These are phyloP conservation scores for Raddia guianensis DNA, from an alignment of 176 grass and related monocot genomes.

Conservation along the genomic window DNA sequence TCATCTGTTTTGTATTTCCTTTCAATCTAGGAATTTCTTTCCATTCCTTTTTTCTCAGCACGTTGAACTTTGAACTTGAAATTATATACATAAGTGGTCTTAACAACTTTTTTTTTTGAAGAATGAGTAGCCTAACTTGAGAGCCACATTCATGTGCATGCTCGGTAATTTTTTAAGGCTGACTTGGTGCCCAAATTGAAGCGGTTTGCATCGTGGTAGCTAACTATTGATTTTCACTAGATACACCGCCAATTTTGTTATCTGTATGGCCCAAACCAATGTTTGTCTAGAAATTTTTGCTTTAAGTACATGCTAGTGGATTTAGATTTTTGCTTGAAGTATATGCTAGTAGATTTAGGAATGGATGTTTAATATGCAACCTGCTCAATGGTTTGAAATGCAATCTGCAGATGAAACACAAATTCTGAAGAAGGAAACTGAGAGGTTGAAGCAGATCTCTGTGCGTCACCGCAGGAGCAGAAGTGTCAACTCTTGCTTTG, in stretches of 20 bases:
- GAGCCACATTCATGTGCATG: not conserved
- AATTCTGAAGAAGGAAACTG: conserved; percentile 79
- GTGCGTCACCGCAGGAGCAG: conserved; percentile 76
- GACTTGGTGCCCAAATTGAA: not conserved
- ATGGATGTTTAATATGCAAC: not conserved
- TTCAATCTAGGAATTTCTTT: not conserved
- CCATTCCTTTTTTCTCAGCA: not conserved
- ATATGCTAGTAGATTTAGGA: not conserved
- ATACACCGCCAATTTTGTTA: conserved; percentile 10
- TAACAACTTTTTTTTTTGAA: too few relatives aligned
- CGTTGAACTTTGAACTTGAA: not conserved
- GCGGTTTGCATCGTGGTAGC: not conserved
- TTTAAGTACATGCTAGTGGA: not conserved
- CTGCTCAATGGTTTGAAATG: conserved; percentile 29
- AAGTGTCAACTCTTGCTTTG: conserved; percentile 66
- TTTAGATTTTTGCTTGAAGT: not conserved
- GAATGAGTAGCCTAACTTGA: not conserved
- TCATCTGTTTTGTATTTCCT: not conserved
- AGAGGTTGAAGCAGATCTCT: conserved; percentile 72
- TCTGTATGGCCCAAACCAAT: not conserved
- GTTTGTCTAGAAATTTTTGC: not conserved
- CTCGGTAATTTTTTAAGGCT: not conserved
- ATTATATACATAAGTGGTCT: not conserved
- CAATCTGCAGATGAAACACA: conserved; percentile 64
- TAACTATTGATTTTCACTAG: conserved; percentile 1